These are phyloP conservation scores for Boletus vermiculosoides DNA, from an alignment of 768 basidiomycete species.

Conservation along the genomic window DNA sequence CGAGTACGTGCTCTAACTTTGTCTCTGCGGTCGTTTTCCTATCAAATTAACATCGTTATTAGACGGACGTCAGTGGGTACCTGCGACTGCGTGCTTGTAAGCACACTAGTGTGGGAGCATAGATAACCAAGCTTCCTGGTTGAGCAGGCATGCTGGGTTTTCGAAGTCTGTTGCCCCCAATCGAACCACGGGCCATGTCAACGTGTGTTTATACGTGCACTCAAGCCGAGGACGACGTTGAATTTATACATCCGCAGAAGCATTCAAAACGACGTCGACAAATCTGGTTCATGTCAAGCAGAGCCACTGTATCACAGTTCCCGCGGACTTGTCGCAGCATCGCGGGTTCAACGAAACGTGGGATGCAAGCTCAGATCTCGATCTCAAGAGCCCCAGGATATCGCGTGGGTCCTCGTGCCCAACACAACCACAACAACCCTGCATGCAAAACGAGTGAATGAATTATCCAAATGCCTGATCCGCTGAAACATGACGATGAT, in stretches of 20 bases:
- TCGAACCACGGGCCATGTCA: neutral
- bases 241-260: conserved; percentile 1
- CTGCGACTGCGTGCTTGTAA: neutral
- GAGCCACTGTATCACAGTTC: neutral
- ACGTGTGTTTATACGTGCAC: neutral
- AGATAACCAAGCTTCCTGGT: neutral
- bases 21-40: neutral
- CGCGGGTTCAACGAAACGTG: neutral
- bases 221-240: neutral
- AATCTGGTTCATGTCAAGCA: neutral
- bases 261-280: neutral
- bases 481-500: conserved; percentile 18
- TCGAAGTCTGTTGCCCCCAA: neutral
- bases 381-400: neutral
- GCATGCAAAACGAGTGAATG: conserved; percentile 16
- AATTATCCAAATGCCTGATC: conserved; percentile 15
- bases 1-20: neutral
- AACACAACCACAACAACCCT: too few relatives aligned
- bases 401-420: neutral
- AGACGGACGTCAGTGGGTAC: neutral
- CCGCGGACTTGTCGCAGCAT: conserved; percentile 14
- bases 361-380: neutral
- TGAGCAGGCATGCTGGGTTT: neutral
- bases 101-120: neutral
- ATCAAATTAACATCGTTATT: neutral